Percentiles rank a stretch among this genome's conserved stretches.
Evolutionary conservation across 768 basidiomycete species (phyloP).

Genomic region (Amanita polypyramis): DNA sequence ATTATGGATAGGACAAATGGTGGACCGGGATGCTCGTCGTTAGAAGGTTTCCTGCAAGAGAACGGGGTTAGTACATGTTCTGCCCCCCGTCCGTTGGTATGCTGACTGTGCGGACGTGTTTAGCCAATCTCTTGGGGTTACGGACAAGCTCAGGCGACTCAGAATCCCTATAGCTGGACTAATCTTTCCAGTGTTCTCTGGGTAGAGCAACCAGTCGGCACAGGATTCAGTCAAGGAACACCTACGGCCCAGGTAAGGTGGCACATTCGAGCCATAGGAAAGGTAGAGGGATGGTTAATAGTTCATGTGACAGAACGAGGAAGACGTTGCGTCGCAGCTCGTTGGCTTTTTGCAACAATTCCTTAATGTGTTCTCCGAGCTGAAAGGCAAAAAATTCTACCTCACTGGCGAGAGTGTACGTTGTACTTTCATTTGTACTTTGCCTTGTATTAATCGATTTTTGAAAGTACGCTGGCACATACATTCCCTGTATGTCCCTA

Average conservation of each 20-base stretch:
- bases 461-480: conserved; percentile 55
- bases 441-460: not conserved
- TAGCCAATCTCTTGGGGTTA: conserved; percentile 60
- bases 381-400: conserved; percentile 65
- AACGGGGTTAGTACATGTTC: conserved; percentile 44
- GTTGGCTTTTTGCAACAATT: conserved; percentile 68
- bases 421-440: conserved; percentile 1
- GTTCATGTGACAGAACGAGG: conserved; percentile 27
- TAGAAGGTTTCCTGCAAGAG: conserved; percentile 64
- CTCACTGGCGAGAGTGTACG: conserved; percentile 68
- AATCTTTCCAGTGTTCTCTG: conserved; percentile 67
- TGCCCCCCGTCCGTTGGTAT: not conserved
- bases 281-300: not conserved
- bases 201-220: conserved; percentile 75
- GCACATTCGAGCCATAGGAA: conserved; percentile 8
- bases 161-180: conserved; percentile 68
- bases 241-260: conserved; percentile 50
- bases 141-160: conserved; percentile 54
- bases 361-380: conserved; percentile 60
- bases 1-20: conserved; percentile 52
- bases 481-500: conserved; percentile 39
- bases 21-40: conserved; percentile 70
- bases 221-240: conserved; percentile 63
- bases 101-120: not conserved
- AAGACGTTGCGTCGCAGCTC: conserved; percentile 35